phyloP scores from a whole-genome alignment of 139 green algal genomes.

The Volvox africanus region DNA sequence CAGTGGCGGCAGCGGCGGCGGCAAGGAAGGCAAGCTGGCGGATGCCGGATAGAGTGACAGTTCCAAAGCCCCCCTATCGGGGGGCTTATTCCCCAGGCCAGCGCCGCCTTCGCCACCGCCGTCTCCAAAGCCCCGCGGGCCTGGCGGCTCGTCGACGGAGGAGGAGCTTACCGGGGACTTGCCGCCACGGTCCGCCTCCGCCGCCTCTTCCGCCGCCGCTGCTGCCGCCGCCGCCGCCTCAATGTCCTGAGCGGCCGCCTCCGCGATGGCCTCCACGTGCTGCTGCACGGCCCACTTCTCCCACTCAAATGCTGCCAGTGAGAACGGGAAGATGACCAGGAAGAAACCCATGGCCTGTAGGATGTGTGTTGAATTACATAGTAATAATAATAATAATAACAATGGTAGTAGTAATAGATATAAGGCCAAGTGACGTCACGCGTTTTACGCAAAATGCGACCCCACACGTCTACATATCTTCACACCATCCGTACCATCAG shows the following conservation, averaged over 20 bases:
- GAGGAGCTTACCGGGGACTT: not conserved
- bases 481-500: constrained; percentile 23
- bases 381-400: no score
- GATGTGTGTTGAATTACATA: no score
- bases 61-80: not conserved
- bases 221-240: not conserved
- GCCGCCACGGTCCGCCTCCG: not conserved
- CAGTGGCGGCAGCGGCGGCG: not conserved
- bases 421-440: no score
- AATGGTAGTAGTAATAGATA: no score
- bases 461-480: not conserved
- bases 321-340: constrained; percentile 53
- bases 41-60: not conserved
- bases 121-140: not conserved
- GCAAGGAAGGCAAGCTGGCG: not conserved
- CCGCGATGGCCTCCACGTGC: constrained; percentile 3
- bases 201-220: constrained; percentile 4
- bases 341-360: constrained; percentile 47
- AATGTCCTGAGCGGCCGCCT: constrained; percentile 5
- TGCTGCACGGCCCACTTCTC: constrained; percentile 48
- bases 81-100: not conserved
- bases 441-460: no score
- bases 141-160: not conserved
- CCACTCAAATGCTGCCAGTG: constrained; percentile 50
- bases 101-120: no score